Conservation (phyloP, 1,284 basidiomycete genomes). For the Cystobasidium slooffiae region DNA sequence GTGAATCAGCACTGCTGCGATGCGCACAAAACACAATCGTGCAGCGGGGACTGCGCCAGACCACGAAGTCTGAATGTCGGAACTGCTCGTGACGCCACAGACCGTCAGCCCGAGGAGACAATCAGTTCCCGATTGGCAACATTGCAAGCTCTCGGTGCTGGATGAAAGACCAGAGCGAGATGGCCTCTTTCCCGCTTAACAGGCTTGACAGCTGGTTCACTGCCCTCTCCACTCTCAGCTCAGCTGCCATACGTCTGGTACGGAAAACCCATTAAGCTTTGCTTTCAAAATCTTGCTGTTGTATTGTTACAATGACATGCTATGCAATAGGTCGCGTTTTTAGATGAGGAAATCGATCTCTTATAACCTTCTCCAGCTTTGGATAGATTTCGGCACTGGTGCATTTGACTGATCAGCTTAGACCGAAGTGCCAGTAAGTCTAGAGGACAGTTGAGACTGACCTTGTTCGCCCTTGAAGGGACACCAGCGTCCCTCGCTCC, state of each 20-base stretch:
- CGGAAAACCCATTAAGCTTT: background rate
- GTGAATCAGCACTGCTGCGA: slow-evolving; percentile 18
- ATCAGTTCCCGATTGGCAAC: background rate
- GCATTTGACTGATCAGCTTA: background rate
- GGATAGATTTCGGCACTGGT: slow-evolving; percentile 42
- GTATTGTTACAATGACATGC: slow-evolving; percentile 6
- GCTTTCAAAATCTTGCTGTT: slow-evolving; percentile 8
- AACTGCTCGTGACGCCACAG: too few species aligned
- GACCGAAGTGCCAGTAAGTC: background rate
- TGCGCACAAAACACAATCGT: too few species aligned
- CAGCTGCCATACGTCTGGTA: too few species aligned
- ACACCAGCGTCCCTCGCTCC: slow-evolving; percentile 29
- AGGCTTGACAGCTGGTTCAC: too few species aligned
- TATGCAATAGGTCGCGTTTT: slow-evolving; percentile 1
- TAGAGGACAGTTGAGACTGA: background rate
- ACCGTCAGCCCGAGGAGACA: too few species aligned
- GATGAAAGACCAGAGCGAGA: background rate
- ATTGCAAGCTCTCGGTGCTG: background rate
- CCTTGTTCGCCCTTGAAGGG: slow-evolving; percentile 32
- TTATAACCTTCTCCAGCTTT: slow-evolving; percentile 38
- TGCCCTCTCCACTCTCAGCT: too few species aligned
- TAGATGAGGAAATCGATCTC: slow-evolving; percentile 34
- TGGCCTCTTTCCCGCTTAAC: too few species aligned
- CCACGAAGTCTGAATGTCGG: too few species aligned
- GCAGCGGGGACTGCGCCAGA: too few species aligned